Evolutionary conservation across 2,329 filamentous ascomycete species (phyloP).

Genomic region (Penicillium corylophilum): DNA sequence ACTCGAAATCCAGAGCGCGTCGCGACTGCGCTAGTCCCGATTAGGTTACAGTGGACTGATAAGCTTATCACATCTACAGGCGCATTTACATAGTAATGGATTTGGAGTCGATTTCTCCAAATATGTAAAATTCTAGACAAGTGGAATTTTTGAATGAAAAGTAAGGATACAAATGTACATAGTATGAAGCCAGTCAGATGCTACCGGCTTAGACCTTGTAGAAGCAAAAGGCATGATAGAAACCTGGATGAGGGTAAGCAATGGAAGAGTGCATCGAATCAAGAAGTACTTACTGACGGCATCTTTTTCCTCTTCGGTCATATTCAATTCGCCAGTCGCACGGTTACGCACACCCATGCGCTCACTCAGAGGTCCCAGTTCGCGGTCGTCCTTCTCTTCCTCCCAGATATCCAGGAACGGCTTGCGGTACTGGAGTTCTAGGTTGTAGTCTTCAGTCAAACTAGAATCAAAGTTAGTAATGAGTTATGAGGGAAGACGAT

Average conservation of each 20-base stretch:
- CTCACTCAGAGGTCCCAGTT: conserved; percentile 81
- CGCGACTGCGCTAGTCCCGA: conserved; percentile 33
- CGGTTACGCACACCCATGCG: conserved; percentile 89
- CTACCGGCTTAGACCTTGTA: conserved; percentile 71
- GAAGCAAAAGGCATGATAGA: conserved; percentile 95
- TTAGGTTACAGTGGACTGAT: conserved; percentile 25
- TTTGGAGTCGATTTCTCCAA: no score
- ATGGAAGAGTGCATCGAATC: background rate
- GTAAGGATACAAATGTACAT: background rate
- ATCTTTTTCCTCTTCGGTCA: conserved; percentile 86
- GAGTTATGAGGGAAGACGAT: background rate
- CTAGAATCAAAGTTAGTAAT: conserved; percentile 25
- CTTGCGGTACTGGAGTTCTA: conserved; percentile 92
- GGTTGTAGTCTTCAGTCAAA: conserved; percentile 91
- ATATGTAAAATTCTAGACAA: background rate
- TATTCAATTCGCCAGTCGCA: conserved; percentile 63
- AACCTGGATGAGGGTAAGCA: conserved; percentile 45
- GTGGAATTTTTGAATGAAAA: no score
- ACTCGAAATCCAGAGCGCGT: conserved; percentile 25
- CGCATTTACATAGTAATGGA: no score
- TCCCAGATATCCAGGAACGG: conserved; percentile 89
- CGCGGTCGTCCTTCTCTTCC: conserved; percentile 79
- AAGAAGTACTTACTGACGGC: conserved; percentile 60
- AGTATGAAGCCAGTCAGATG: background rate
- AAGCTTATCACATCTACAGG: conserved; percentile 15